Evolutionary conservation across 2,329 filamentous ascomycete genomes (phyloP).

Genomic region (Pseudopithomyces maydicus): DNA sequence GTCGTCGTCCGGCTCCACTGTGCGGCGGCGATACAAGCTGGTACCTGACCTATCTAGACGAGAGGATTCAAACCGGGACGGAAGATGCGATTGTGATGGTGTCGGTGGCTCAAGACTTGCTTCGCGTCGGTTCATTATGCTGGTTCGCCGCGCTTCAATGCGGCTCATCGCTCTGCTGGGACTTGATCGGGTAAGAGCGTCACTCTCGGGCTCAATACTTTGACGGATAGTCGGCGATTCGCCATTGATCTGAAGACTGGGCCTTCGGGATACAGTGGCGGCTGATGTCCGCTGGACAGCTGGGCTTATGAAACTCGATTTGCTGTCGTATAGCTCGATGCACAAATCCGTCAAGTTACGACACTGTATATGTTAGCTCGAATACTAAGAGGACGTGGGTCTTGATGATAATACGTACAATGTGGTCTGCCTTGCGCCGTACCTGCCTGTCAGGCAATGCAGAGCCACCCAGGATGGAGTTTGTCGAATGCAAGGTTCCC

Average conservation of each 20-base stretch:
- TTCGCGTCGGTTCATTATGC: constrained; percentile 38
- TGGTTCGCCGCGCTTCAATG: constrained; percentile 52
- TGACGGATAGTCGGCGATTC: constrained; percentile 38
- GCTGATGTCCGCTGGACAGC: constrained; percentile 30
- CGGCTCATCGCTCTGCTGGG: constrained; percentile 47
- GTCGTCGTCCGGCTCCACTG: constrained; percentile 41
- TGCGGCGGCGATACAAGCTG: constrained; percentile 43
- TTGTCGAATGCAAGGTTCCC: constrained; percentile 65
- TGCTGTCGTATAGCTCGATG: constrained; percentile 67
- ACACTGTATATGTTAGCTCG: constrained; percentile 53
- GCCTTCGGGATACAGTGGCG: constrained; percentile 32
- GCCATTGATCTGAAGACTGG: constrained; percentile 43
- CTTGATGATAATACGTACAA: constrained; percentile 45
- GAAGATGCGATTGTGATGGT: constrained; percentile 20
- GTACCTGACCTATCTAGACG: constrained; percentile 39
- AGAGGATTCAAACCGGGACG: constrained; percentile 30
- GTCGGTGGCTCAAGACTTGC: constrained; percentile 33
- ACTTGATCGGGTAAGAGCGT: constrained; percentile 33
- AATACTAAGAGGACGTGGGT: background rate
- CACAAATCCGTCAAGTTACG: constrained; percentile 91
- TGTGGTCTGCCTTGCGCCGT: constrained; percentile 85
- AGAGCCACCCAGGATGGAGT: constrained; percentile 65
- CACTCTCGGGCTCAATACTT: constrained; percentile 44
- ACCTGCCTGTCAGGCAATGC: constrained; percentile 78
- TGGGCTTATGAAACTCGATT: constrained; percentile 35